These are phyloP conservation scores for Wickerhamomyces kurtzmanii DNA, from an alignment of 805 yeast genomes.

Conservation along the genomic window DNA sequence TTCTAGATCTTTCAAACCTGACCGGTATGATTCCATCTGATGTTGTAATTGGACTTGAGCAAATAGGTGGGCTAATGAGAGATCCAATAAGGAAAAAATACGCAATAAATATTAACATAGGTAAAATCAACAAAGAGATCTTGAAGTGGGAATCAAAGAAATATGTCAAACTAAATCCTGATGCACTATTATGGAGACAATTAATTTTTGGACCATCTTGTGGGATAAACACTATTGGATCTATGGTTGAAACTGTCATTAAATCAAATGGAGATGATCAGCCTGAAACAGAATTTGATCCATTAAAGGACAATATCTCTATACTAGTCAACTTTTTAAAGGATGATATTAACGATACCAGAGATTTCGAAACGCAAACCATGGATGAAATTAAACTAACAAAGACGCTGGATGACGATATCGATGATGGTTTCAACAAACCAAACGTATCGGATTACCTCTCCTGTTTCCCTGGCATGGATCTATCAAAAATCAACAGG, in stretches of 20 bases:
- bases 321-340: slow-evolving; percentile 48
- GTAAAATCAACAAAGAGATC: slow-evolving; percentile 30
- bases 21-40: slow-evolving; percentile 89
- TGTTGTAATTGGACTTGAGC: slow-evolving; percentile 80
- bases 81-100: slow-evolving; percentile 35
- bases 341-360: slow-evolving; percentile 60
- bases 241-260: slow-evolving; percentile 18
- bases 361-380: slow-evolving; percentile 49
- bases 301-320: slow-evolving; percentile 37
- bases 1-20: slow-evolving; percentile 50
- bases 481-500: slow-evolving; percentile 11
- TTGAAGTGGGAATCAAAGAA: slow-evolving; percentile 43
- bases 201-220: slow-evolving; percentile 80
- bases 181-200: slow-evolving; percentile 67
- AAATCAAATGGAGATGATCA: slow-evolving; percentile 6
- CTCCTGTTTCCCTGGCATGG: slow-evolving; percentile 28
- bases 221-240: slow-evolving; percentile 51
- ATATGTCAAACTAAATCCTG: slow-evolving; percentile 40
- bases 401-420: slow-evolving; percentile 7
- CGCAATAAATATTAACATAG: slow-evolving; percentile 42
- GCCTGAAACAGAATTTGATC: slow-evolving; percentile 14
- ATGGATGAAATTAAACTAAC: slow-evolving; percentile 31
- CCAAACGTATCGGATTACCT: slow-evolving; percentile 13
- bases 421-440: slow-evolving; percentile 10
- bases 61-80: slow-evolving; percentile 48